Base-by-base conservation (phyloP, 305 asterid species). In the Vinca major region DNA sequence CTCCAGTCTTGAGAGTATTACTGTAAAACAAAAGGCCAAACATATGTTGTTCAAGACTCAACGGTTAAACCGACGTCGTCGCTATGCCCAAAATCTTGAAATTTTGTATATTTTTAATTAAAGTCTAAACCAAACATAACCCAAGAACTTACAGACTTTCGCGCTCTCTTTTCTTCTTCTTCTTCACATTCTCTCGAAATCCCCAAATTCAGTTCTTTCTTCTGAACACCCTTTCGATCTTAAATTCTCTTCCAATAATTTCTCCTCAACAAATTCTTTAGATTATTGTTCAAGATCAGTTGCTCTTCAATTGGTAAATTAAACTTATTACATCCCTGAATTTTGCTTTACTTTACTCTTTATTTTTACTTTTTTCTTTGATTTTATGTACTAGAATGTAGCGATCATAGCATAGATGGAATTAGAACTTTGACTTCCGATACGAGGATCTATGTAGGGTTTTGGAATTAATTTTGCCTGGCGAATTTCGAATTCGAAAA, bases 201-300 rank as follows among this genome's bases (percentile, higher is more conserved):
- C 10, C 2, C 2, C 16, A 2, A 10, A 47, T 47, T 11, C 7
- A 7, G 11, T 39, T 41, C 7, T 64, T 16, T 64, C 45, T 41
- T 36, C 72, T 44, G 33, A 26, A 26, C 0, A 57, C 73, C 57
- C 21, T 57, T 53, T 68, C 63, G 45, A 19, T 62, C 53, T 58
- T 57, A 47, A 41, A 21, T 68, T 48, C 8, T 17, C 13, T 5
- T 5, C 54, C 7, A 7, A 41, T 5, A 3, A 2, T 56, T 56
- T 56, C 7, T 17, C 14, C 40, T 17, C 19, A 52, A 64, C 69
- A 52, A 20, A 14, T 71, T 68, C 14, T 20, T 33, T 71, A 66
- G 52, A 62, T 4, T 4, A 41, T 41, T 41, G 0, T 63, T 41
- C 36, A 41, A 1, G 3, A 6, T 2, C 4, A 36, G 6, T 13